These are phyloP conservation scores for Orobanche coerulescens DNA, from an alignment of 257 asterid genomes.

Conservation along the genomic window DNA sequence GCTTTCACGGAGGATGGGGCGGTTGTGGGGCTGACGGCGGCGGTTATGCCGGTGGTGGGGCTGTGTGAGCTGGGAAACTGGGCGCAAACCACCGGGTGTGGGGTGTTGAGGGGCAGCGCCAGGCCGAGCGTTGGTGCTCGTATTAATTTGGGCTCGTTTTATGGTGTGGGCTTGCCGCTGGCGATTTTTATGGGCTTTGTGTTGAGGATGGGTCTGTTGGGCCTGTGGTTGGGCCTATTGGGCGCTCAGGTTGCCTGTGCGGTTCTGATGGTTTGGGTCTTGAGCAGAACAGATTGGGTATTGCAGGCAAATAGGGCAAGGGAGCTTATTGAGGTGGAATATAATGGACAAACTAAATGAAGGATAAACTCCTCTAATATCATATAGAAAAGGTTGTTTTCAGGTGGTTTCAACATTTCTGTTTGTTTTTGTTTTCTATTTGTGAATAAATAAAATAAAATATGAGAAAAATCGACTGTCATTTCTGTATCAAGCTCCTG, in stretches of 20 bases:
- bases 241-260: conserved; percentile 51
- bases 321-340: conserved; percentile 32
- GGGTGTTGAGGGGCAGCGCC: conserved; percentile 62
- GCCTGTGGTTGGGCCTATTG: conserved; percentile 51
- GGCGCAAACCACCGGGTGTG: conserved; percentile 67
- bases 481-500: not conserved
- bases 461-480: not conserved
- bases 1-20: conserved; percentile 39
- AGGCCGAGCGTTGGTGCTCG: conserved; percentile 42
- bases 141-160: conserved; percentile 56
- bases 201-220: conserved; percentile 39
- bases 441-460: conserved; percentile 7
- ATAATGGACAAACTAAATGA: not conserved
- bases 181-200: conserved; percentile 43
- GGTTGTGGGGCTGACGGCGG: conserved; percentile 32
- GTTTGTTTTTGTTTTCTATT: not conserved
- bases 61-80: conserved; percentile 72
- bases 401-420: not conserved
- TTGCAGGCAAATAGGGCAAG: conserved; percentile 35
- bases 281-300: conserved; percentile 48
- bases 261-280: conserved; percentile 26
- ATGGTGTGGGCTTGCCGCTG: conserved; percentile 53
- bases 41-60: conserved; percentile 52
- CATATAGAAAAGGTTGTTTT: not conserved
- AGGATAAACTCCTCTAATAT: conserved; percentile 5